phyloP scores from a whole-genome alignment of 768 basidiomycete genomes.

The Hypsizygus marmoreus region DNA sequence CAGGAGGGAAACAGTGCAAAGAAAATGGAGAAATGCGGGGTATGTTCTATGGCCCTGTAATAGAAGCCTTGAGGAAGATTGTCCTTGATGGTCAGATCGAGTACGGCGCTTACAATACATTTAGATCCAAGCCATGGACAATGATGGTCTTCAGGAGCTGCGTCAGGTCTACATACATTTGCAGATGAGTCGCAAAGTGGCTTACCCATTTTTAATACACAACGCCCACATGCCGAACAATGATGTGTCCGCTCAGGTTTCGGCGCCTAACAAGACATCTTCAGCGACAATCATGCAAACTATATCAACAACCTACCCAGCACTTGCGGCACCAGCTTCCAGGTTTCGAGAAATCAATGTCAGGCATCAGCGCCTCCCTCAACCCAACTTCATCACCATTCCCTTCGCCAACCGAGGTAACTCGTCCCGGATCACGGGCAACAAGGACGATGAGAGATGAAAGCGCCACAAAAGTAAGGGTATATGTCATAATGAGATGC shows the following conservation, averaged over 20 bases:
- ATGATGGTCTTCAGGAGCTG: constrained; percentile 83
- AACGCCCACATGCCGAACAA: constrained; percentile 72
- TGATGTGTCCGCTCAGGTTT: constrained; percentile 84
- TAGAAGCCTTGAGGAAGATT: constrained; percentile 1
- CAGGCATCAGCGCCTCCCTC: constrained; percentile 60
- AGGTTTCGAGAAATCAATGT: constrained; percentile 52
- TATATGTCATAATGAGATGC: constrained; percentile 63
- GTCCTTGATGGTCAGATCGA: not conserved
- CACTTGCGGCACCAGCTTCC: constrained; percentile 80
- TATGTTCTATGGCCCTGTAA: constrained; percentile 80
- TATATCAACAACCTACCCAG: constrained; percentile 43
- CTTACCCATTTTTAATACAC: constrained; percentile 85
- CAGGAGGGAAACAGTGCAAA: constrained; percentile 62
- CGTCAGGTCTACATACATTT: not conserved
- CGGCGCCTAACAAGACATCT: constrained; percentile 44
- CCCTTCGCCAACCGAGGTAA: constrained; percentile 32
- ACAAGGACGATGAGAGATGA: constrained; percentile 75
- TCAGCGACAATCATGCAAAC: not conserved
- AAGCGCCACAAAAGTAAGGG: constrained; percentile 67
- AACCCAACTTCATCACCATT: constrained; percentile 49
- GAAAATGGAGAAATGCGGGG: constrained; percentile 80
- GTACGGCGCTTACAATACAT: constrained; percentile 62
- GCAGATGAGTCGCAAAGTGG: constrained; percentile 1
- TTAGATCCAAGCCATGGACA: constrained; percentile 81
- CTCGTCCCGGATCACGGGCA: constrained; percentile 74